A percentile compares a stretch with the other conserved stretches of the same genome.
These are phyloP conservation scores for Entomortierella beljakovae DNA, from an alignment of 192 early-diverging fungal genomes.

Conservation along the genomic window DNA sequence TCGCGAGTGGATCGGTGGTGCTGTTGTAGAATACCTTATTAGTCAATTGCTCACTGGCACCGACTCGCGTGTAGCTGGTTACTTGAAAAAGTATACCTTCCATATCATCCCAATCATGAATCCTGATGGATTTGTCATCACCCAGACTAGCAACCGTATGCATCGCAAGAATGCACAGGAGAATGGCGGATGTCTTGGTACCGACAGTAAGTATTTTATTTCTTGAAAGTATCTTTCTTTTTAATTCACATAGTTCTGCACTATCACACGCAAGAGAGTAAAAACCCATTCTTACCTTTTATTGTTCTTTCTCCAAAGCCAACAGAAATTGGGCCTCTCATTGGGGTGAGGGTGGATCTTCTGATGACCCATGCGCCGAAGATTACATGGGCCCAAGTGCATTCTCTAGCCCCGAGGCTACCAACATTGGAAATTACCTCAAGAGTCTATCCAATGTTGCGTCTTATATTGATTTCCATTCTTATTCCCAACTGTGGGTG, in stretches of 20 bases:
- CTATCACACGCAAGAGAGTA: no score
- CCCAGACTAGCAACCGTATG: conserved; percentile 57
- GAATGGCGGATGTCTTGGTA: conserved; percentile 52
- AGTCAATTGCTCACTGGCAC: conserved; percentile 41
- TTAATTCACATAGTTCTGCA: no score
- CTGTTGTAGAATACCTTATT: conserved; percentile 29
- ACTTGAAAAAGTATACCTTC: conserved; percentile 60
- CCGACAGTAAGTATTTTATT: conserved; percentile 30
- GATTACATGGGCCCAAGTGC: conserved; percentile 54
- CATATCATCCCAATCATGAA: conserved; percentile 68
- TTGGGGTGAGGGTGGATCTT: conserved; percentile 61
- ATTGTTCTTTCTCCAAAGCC: conserved; percentile 7
- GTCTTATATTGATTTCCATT: conserved; percentile 63
- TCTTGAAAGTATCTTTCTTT: no score
- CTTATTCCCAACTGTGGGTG: conserved; percentile 63
- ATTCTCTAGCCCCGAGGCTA: conserved; percentile 57
- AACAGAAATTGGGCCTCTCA: conserved; percentile 64
- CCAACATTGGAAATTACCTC: conserved; percentile 58
- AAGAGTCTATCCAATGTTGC: conserved; percentile 44
- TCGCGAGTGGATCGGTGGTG: conserved; percentile 63
- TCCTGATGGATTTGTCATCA: conserved; percentile 69
- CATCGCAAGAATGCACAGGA: conserved; percentile 60
- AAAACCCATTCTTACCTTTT: no score
- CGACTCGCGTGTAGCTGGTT: conserved; percentile 39
- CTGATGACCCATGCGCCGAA: conserved; percentile 59